phyloP scores from a whole-genome alignment of 2,329 filamentous ascomycete species.

The Fusarium sp. region DNA sequence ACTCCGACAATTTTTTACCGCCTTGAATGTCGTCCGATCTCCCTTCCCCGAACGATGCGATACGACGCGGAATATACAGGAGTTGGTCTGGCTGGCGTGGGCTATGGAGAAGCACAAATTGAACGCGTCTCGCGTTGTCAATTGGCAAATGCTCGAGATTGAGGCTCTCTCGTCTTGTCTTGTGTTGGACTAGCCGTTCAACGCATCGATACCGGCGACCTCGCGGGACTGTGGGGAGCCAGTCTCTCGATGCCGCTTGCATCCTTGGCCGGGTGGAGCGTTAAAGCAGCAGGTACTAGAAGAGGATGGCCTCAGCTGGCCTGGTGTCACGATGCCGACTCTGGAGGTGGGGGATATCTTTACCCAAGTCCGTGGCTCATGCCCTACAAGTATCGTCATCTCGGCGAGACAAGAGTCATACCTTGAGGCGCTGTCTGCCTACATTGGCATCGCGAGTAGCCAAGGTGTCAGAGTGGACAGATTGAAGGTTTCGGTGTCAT shows the following conservation, averaged over 20 bases:
- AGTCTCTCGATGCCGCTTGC: not conserved
- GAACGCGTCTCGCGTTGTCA: not conserved
- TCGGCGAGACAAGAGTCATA: not conserved
- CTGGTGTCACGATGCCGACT: not conserved
- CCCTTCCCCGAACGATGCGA: not conserved
- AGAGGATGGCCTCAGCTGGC: too few relatives aligned
- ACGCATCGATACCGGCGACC: not conserved
- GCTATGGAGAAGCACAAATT: not conserved
- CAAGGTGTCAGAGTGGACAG: not conserved
- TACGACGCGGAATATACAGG: not conserved
- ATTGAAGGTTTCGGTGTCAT: not conserved
- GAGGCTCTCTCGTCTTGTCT: not conserved
- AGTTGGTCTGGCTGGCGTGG: rapidly evolving
- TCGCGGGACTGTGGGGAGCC: not conserved
- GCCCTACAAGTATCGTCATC: not conserved
- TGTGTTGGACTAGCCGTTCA: not conserved
- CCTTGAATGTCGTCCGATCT: not conserved
- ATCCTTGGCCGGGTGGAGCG: not conserved
- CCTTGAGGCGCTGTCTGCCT: not conserved
- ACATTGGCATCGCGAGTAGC: not conserved
- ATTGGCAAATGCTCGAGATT: not conserved
- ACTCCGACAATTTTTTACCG: not conserved
- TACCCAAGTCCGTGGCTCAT: not conserved
- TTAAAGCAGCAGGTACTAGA: not conserved
- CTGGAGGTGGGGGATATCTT: not conserved